Percentiles rank a stretch among this genome's conserved stretches.
Conservation (phyloP, 495 filamentous ascomycete species). For the Xylaria venustula region DNA sequence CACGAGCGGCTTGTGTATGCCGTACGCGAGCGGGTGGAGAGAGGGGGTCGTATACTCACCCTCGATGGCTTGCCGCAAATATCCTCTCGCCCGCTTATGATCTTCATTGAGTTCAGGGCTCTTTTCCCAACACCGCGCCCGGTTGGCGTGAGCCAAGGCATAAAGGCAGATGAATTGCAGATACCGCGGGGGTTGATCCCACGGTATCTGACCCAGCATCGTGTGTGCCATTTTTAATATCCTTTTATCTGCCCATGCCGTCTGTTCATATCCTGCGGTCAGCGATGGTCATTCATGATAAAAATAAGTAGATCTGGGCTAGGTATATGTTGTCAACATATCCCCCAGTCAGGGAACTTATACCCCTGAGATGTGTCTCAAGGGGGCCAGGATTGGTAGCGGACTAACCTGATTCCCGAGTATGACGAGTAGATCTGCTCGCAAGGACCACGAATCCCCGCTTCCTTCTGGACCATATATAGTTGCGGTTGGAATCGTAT, state of each 20-base stretch:
- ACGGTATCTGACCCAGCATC: constrained; percentile 22
- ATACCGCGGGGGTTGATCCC: constrained; percentile 21
- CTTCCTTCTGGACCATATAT: constrained; percentile 20
- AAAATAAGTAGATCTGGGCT: too few relatives aligned
- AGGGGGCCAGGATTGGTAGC: too few relatives aligned
- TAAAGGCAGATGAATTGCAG: constrained; percentile 28
- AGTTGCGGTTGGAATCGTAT: constrained; percentile 22
- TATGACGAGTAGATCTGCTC: constrained; percentile 29
- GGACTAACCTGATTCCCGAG: constrained; percentile 19
- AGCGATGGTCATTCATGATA: too few relatives aligned
- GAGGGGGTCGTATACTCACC: constrained; percentile 8
- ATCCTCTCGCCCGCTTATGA: constrained; percentile 26
- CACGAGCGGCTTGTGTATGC: not conserved
- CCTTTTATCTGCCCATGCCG: constrained; percentile 26
- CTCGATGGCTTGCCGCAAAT: constrained; percentile 21
- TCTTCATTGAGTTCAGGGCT: constrained; percentile 11
- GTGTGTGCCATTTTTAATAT: constrained; percentile 20
- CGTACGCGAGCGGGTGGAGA: too few relatives aligned
- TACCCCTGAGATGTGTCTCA: too few relatives aligned
- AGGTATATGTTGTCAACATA: too few relatives aligned
- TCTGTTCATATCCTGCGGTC: constrained; percentile 1
- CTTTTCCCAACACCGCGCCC: constrained; percentile 11
- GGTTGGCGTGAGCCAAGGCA: constrained; percentile 21
- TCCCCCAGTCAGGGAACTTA: too few relatives aligned
- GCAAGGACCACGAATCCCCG: constrained; percentile 24